Evolutionary conservation across 768 basidiomycete genomes (phyloP).

Genomic region (Xerocomus brunneocitrinus): DNA sequence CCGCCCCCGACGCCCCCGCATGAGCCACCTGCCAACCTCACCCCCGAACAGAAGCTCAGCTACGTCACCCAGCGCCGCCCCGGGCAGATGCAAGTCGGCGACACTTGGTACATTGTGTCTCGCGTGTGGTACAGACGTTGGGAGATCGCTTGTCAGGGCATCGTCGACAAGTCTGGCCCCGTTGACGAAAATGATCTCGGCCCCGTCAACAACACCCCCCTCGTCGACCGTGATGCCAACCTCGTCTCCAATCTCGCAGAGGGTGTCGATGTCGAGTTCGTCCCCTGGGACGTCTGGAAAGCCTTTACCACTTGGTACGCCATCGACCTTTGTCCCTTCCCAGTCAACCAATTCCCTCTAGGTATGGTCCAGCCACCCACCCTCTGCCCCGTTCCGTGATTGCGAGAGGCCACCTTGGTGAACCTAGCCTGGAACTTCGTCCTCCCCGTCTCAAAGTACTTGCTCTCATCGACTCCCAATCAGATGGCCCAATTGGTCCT

Average conservation of each 20-base stretch:
- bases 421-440: slow-evolving; percentile 62
- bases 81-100: slow-evolving; percentile 53
- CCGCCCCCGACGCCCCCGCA: slow-evolving; percentile 26
- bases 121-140: slow-evolving; percentile 72
- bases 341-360: slow-evolving; percentile 27
- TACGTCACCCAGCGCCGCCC: slow-evolving; percentile 45
- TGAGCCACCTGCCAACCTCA: slow-evolving; percentile 23
- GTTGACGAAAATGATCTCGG: slow-evolving; percentile 61
- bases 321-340: background rate
- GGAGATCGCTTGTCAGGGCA: slow-evolving; percentile 65
- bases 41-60: slow-evolving; percentile 45
- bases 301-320: slow-evolving; percentile 56
- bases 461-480: slow-evolving; percentile 33
- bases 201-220: slow-evolving; percentile 67
- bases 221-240: slow-evolving; percentile 53
- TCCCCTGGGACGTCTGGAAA: slow-evolving; percentile 71
- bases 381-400: slow-evolving; percentile 68
- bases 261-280: slow-evolving; percentile 66
- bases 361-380: slow-evolving; percentile 64
- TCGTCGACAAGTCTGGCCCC: slow-evolving; percentile 62
- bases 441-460: slow-evolving; percentile 63
- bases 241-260: slow-evolving; percentile 47
- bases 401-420: slow-evolving; percentile 46
- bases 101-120: slow-evolving; percentile 77
- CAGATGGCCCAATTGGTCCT: slow-evolving; percentile 26